Percentiles rank a stretch among this genome's conserved stretches.
Evolutionary conservation across 148 eudicot genomes (phyloP).

Genomic region (Salicornia ramosissima): DNA sequence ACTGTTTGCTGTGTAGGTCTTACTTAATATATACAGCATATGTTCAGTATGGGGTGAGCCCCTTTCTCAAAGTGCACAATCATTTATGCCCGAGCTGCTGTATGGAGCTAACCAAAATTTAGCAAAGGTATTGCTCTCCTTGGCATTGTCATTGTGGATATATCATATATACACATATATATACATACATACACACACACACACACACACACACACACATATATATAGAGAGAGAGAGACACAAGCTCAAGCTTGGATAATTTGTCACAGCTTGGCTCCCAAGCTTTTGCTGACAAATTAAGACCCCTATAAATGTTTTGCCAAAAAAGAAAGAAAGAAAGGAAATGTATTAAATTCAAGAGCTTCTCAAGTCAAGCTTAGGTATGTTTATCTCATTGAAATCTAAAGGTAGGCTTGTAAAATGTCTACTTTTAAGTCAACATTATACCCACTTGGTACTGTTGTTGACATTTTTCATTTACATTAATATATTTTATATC

Average conservation of each 20-base stretch:
- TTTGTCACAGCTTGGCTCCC: neutral
- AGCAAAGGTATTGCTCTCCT: slow-evolving; percentile 43
- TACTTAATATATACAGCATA: slow-evolving; percentile 60
- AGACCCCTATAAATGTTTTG: no score
- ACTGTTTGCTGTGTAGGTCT: slow-evolving; percentile 45
- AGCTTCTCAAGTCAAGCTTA: neutral
- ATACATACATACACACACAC: neutral
- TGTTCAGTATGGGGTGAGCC: slow-evolving; percentile 93
- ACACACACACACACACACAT: no score
- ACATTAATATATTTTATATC: neutral
- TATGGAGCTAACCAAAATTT: slow-evolving; percentile 68
- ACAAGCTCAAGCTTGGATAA: neutral
- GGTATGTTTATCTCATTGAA: neutral
- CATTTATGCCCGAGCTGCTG: slow-evolving; percentile 92
- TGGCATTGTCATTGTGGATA: neutral
- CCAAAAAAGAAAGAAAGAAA: no score
- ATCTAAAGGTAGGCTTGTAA: neutral
- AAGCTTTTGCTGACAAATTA: neutral
- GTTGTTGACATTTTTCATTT: neutral
- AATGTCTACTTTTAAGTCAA: neutral
- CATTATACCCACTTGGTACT: neutral
- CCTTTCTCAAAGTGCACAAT: slow-evolving; percentile 95
- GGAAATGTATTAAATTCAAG: neutral
- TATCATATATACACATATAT: no score
- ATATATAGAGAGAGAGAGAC: neutral